A percentile compares a stretch with the other conserved stretches of the same genome.
phyloP scores from a whole-genome alignment of 257 asterid genomes.

The Solanum piurae region DNA sequence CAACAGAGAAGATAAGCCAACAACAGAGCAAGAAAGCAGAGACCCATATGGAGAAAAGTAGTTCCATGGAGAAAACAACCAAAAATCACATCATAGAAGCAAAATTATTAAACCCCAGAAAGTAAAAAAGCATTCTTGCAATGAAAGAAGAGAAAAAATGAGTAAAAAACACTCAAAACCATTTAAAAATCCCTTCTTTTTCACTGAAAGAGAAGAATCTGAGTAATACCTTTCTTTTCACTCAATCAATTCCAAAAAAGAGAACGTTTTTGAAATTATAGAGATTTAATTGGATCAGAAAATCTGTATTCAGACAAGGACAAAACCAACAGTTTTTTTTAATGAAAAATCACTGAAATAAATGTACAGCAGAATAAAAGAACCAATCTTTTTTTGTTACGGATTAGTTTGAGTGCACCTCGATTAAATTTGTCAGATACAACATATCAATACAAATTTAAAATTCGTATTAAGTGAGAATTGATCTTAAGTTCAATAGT shows the following conservation, averaged over 20 bases:
- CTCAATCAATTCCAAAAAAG: conserved; percentile 23
- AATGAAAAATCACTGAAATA: neutral
- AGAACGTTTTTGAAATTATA: neutral
- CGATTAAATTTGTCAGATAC: neutral
- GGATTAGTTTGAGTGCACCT: neutral
- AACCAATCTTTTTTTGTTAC: neutral
- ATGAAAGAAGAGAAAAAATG: neutral
- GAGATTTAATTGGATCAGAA: conserved; percentile 2
- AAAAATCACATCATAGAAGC: conserved; percentile 15
- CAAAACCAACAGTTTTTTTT: conserved; percentile 2
- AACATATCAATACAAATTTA: no score
- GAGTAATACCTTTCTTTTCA: conserved; percentile 30
- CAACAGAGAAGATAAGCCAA: conserved; percentile 35
- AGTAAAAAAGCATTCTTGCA: conserved; percentile 8
- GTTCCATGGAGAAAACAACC: conserved; percentile 29
- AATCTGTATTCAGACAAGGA: conserved; percentile 20
- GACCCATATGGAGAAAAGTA: conserved; percentile 37
- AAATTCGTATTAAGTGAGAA: neutral
- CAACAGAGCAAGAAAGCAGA: conserved; percentile 31
- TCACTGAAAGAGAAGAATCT: conserved; percentile 7
- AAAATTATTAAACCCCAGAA: neutral
- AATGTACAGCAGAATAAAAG: conserved; percentile 19
- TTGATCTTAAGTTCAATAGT: no score
- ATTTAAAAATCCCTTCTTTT: conserved; percentile 12
- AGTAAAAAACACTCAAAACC: neutral